Evolutionary conservation across 805 yeast genomes (phyloP).

Genomic region (Metschnikowia cubensis): DNA sequence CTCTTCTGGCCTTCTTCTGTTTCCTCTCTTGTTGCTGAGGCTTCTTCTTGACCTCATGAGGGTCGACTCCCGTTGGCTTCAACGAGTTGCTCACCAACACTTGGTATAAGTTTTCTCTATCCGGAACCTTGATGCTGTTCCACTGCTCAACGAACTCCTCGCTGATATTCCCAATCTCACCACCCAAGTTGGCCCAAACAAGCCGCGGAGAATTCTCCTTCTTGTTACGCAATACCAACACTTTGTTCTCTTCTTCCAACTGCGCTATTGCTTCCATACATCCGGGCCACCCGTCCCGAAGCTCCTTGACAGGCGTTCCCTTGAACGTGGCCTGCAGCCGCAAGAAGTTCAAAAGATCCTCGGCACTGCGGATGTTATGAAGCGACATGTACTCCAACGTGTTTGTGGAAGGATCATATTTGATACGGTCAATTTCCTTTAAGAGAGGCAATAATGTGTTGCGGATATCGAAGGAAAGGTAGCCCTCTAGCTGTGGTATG

Average conservation of each 20-base stretch:
- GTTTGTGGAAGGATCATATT: conserved; percentile 54
- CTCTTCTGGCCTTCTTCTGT: conserved; percentile 87
- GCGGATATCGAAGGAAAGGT: conserved; percentile 59
- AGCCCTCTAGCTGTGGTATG: conserved; percentile 60
- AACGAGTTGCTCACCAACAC: conserved; percentile 77
- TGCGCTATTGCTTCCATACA: conserved; percentile 75
- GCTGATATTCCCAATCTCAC: conserved; percentile 66
- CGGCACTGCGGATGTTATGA: conserved; percentile 79
- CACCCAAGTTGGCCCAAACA: conserved; percentile 86
- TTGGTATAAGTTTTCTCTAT: conserved; percentile 74
- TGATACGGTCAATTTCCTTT: conserved; percentile 72
- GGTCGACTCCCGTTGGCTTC: conserved; percentile 97
- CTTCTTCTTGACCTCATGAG: conserved; percentile 78
- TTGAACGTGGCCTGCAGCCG: conserved; percentile 80
- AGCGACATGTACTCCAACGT: conserved; percentile 85
- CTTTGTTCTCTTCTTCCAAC: conserved; percentile 70
- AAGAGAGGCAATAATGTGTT: conserved; percentile 65
- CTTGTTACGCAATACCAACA: conserved; percentile 81
- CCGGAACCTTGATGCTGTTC: conserved; percentile 76
- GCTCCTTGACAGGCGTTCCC: conserved; percentile 78
- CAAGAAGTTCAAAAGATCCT: conserved; percentile 69
- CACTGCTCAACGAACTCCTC: conserved; percentile 81
- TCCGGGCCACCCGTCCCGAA: conserved; percentile 92
- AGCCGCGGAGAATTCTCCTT: conserved; percentile 91
- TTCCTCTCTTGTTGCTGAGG: conserved; percentile 59